Percentiles rank a stretch among this genome's conserved stretches.
Conservation (phyloP, 805 yeast genomes). For the Naumovozyma baii region DNA sequence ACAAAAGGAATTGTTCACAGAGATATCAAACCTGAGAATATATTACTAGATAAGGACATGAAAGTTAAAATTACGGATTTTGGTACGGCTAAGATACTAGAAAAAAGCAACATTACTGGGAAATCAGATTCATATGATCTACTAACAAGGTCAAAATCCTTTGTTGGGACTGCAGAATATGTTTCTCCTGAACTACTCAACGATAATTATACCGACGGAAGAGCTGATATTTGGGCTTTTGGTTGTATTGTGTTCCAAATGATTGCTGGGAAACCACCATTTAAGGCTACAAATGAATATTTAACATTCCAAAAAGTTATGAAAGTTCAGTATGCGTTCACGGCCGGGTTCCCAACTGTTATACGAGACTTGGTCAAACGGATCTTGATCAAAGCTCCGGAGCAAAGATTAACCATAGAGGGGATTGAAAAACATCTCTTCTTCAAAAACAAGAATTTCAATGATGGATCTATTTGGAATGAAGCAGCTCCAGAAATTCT, state of each 20-base stretch:
- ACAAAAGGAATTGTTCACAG: conserved; percentile 68
- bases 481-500: conserved; percentile 51
- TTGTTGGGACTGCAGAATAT: conserved; percentile 76
- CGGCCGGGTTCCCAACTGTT: conserved; percentile 74
- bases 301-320: conserved; percentile 73
- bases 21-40: conserved; percentile 79
- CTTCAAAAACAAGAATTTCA: conserved; percentile 47
- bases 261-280: conserved; percentile 89
- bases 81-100: conserved; percentile 72
- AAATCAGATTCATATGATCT: conserved; percentile 43
- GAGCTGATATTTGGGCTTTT: conserved; percentile 98
- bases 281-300: conserved; percentile 75
- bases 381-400: conserved; percentile 55
- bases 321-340: conserved; percentile 70
- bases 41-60: conserved; percentile 50
- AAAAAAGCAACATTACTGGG: conserved; percentile 36
- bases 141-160: conserved; percentile 64
- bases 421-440: conserved; percentile 57
- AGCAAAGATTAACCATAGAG: conserved; percentile 47
- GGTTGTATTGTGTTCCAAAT: conserved; percentile 93
- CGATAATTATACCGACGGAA: conserved; percentile 72
- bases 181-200: conserved; percentile 74
- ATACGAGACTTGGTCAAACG: conserved; percentile 65
- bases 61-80: conserved; percentile 69
- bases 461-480: conserved; percentile 50